phyloP scores from a whole-genome alignment of 371 early-diverging fungal species.

The Zychaea mexicana region DNA sequence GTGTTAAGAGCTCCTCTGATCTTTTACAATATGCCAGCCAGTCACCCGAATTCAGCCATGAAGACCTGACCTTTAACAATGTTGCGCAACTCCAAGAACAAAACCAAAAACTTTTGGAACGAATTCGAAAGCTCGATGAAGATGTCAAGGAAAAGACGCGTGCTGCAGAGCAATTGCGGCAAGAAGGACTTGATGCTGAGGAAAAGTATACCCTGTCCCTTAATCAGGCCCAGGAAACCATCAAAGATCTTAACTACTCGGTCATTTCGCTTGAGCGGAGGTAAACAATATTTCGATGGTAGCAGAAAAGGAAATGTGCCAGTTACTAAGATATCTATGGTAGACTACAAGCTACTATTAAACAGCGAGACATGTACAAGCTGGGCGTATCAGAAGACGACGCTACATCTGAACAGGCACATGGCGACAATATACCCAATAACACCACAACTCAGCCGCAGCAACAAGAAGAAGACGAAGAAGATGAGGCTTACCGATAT shows the following conservation, averaged over 20 bases:
- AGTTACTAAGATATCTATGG: not conserved
- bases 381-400: not conserved
- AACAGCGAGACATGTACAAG: not conserved
- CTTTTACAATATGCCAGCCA: slow-evolving; percentile 8
- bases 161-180: not conserved
- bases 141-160: not conserved
- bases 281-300: no score
- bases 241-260: not conserved
- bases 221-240: not conserved
- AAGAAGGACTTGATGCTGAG: not conserved
- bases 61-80: slow-evolving; percentile 18
- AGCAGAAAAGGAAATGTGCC: no score
- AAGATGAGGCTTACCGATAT: slow-evolving; percentile 1
- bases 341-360: not conserved
- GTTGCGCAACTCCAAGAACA: slow-evolving; percentile 17
- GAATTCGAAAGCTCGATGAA: slow-evolving; percentile 11
- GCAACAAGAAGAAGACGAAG: not conserved
- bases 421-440: not conserved
- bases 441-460: not conserved
- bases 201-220: not conserved
- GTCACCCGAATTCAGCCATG: slow-evolving; percentile 9
- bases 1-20: slow-evolving; percentile 12
- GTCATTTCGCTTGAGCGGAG: not conserved
- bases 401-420: not conserved
- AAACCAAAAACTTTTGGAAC: slow-evolving; percentile 17